Evolutionary conservation across 495 filamentous ascomycete genomes (phyloP).

Genomic region (Penicillium lividum): DNA sequence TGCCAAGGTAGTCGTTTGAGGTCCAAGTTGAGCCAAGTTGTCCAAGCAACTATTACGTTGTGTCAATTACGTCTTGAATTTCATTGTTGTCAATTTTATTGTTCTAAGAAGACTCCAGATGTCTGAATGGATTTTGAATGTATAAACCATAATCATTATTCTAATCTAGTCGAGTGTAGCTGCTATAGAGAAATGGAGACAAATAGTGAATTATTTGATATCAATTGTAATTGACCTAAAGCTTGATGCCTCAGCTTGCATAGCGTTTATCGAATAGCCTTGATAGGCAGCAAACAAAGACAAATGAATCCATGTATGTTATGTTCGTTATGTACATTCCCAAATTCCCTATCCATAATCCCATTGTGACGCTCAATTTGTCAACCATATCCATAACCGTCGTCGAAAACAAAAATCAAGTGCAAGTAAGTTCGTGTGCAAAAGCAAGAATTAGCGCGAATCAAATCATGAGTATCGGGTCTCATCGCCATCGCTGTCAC

Average conservation of each 20-base stretch:
- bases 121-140: not conserved
- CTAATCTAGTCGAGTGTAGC: not conserved
- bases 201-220: not conserved
- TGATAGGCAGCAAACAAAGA: not conserved
- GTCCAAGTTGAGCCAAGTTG: not conserved
- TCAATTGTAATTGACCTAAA: not conserved
- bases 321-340: constrained; percentile 18
- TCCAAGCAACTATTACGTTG: not conserved
- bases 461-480: constrained; percentile 28
- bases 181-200: not conserved
- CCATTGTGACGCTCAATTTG: constrained; percentile 8
- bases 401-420: constrained; percentile 6
- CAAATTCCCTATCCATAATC: constrained; percentile 10
- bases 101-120: not conserved
- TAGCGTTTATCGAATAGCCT: not conserved
- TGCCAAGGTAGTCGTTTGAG: not conserved
- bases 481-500: constrained; percentile 52
- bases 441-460: not conserved
- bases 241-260: not conserved
- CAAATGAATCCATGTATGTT: not conserved
- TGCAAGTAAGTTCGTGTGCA: not conserved
- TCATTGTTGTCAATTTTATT: not conserved
- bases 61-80: not conserved
- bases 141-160: not conserved
- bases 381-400: constrained; percentile 6